Evolutionary conservation across 192 early-diverging fungal genomes (phyloP).

Genomic region (Spinellus fusiger): DNA sequence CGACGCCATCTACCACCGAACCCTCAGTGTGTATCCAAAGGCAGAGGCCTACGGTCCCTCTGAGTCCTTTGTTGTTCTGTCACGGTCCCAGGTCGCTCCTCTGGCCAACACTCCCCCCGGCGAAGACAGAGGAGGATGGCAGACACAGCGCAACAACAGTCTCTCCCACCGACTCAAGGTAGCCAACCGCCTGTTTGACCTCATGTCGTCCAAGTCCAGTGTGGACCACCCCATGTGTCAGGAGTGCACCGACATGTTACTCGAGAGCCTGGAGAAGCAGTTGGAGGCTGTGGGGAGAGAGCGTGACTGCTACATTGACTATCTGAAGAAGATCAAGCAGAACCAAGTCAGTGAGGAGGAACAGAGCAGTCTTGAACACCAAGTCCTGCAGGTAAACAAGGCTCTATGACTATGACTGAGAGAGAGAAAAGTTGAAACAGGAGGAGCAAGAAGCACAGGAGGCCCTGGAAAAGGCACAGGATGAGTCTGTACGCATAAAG

Average conservation of each 20-base stretch:
- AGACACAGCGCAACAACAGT: conserved; percentile 21
- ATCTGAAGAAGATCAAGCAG: conserved; percentile 55
- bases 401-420: conserved; percentile 24
- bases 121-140: neutral
- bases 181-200: conserved; percentile 67
- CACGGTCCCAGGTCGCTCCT: conserved; percentile 42
- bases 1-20: neutral
- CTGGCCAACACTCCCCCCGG: neutral
- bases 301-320: conserved; percentile 69
- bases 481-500: conserved; percentile 2
- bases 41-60: conserved; percentile 19
- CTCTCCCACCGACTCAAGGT: conserved; percentile 52
- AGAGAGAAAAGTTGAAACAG: conserved; percentile 33
- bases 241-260: conserved; percentile 81
- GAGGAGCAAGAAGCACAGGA: conserved; percentile 14
- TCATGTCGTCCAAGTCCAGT: conserved; percentile 68
- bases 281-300: conserved; percentile 65
- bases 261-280: conserved; percentile 62
- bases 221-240: conserved; percentile 84
- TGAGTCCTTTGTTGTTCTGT: conserved; percentile 59
- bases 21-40: conserved; percentile 7
- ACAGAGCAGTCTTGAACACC: conserved; percentile 43
- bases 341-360: conserved; percentile 42
- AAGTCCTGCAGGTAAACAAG: conserved; percentile 44
- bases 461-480: conserved; percentile 13